Conservation (phyloP, 2,329 filamentous ascomycete species). For the Colletotrichum musicola region DNA sequence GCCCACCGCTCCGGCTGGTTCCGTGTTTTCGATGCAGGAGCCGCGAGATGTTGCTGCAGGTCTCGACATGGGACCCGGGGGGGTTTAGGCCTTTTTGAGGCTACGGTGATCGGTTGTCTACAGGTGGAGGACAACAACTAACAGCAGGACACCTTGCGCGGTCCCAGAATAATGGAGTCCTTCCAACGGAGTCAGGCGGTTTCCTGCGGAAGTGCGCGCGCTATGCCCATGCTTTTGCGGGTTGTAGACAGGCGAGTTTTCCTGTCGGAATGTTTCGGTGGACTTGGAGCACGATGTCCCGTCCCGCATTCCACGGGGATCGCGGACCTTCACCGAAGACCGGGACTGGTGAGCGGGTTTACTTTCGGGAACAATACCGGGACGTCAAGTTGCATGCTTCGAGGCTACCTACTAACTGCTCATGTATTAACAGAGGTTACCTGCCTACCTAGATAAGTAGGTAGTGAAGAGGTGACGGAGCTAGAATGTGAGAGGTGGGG, state of each 20-base stretch:
- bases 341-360: neutral
- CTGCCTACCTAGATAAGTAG: too few species aligned
- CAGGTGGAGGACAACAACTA: neutral
- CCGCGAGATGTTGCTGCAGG: slow-evolving; percentile 20
- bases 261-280: neutral
- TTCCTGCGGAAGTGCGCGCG: neutral
- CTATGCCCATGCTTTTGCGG: neutral
- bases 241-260: neutral
- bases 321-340: neutral
- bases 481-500: too few species aligned
- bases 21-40: slow-evolving; percentile 6
- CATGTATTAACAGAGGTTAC: too few species aligned
- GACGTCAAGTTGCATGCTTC: too few species aligned
- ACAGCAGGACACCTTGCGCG: neutral
- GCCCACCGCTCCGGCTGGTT: slow-evolving; percentile 40
- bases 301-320: neutral
- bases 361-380: neutral
- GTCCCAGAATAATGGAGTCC: neutral
- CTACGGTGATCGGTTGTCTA: neutral
- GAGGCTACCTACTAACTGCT: too few species aligned
- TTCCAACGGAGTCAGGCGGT: neutral
- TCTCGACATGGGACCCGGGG: neutral
- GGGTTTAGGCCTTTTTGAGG: neutral
- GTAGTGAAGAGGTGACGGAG: too few species aligned
- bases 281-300: slow-evolving; percentile 3